Evolutionary conservation across 2,329 filamentous ascomycete genomes (phyloP).

Genomic region (Arthrobotrys iridis): DNA sequence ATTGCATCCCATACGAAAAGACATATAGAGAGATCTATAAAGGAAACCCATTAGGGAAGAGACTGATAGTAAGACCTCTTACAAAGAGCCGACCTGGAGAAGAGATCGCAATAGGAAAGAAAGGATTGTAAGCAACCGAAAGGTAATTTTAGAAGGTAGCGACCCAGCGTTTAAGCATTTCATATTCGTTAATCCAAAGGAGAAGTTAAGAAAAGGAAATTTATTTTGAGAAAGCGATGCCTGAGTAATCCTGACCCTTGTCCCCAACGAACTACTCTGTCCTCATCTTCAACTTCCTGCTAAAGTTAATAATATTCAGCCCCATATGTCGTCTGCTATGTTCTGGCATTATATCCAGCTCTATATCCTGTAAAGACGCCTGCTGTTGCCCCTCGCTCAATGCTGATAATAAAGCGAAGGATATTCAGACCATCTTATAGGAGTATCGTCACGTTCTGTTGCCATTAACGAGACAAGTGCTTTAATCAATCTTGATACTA

Average conservation of each 20-base stretch:
- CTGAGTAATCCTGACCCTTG: neutral
- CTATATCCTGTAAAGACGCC: neutral
- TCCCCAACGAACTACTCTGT: neutral
- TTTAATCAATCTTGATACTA: conserved; percentile 96
- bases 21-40: neutral
- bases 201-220: neutral
- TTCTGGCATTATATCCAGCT: neutral
- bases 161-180: conserved; percentile 10
- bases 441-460: neutral
- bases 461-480: neutral
- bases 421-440: neutral
- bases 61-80: conserved; percentile 1
- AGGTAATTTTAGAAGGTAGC: neutral
- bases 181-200: conserved; percentile 7
- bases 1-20: too few relatives aligned
- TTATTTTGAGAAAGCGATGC: conserved; percentile 6
- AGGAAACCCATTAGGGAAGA: neutral
- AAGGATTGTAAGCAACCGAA: too few relatives aligned
- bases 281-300: conserved; percentile 9
- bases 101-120: neutral
- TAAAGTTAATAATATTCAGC: conserved; percentile 2
- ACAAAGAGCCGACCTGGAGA: neutral
- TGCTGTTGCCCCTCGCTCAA: neutral
- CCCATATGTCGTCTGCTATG: neutral
- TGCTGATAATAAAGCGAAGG: neutral